phyloP scores from a whole-genome alignment of 2,329 filamentous ascomycete genomes.

The Fusarium devonianum region DNA sequence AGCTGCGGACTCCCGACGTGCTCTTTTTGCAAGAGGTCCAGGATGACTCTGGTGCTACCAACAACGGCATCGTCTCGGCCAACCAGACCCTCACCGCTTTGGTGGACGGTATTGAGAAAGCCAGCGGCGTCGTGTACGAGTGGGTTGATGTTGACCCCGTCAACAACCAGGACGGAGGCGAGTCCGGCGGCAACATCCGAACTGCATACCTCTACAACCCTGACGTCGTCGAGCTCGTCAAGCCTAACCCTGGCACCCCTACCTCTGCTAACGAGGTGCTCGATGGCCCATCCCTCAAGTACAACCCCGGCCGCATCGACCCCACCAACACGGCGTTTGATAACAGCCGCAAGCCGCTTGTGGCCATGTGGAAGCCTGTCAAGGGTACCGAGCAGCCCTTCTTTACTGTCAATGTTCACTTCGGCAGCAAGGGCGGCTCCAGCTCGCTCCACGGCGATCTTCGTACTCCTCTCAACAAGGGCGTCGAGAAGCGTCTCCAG shows the following conservation, averaged over 20 bases:
- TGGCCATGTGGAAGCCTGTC: conserved; percentile 68
- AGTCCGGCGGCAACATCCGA: conserved; percentile 76
- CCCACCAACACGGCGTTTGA: conserved; percentile 66
- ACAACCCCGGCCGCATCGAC: conserved; percentile 74
- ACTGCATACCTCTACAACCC: conserved; percentile 74
- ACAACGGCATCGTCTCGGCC: conserved; percentile 64
- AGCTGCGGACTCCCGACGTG: conserved; percentile 68
- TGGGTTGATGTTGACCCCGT: conserved; percentile 67
- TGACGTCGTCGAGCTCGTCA: conserved; percentile 63
- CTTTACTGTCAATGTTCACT: conserved; percentile 77
- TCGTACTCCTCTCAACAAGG: conserved; percentile 71
- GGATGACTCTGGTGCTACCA: conserved; percentile 67
- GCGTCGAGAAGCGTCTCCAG: conserved; percentile 60
- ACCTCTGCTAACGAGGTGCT: conserved; percentile 65
- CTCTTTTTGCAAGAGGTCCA: conserved; percentile 76
- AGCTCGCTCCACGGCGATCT: conserved; percentile 70
- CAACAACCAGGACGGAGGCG: conserved; percentile 68
- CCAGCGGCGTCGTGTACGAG: conserved; percentile 62
- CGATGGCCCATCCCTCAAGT: conserved; percentile 62
- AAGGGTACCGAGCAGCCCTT: conserved; percentile 60
- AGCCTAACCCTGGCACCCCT: conserved; percentile 62
- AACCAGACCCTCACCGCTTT: conserved; percentile 67
- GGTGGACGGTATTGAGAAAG: conserved; percentile 56
- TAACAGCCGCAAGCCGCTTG: conserved; percentile 70
- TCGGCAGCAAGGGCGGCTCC: conserved; percentile 70